Conservation (phyloP, 257 asterid species). For the Petunia axillaris region DNA sequence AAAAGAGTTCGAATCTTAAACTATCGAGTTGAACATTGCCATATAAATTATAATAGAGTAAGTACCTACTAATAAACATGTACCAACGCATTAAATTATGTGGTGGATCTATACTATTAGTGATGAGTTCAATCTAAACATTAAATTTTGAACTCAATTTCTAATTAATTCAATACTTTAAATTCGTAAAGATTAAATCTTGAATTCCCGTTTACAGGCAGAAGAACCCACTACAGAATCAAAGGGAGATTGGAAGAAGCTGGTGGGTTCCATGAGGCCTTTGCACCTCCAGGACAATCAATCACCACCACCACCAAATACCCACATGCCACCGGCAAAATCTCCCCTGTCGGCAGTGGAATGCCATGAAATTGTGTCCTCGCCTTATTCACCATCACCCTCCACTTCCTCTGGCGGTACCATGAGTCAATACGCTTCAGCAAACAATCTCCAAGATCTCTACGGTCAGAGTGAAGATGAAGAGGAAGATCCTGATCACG, state of each 20-base stretch:
- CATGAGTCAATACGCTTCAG: slow-evolving; percentile 49
- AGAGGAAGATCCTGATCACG: slow-evolving; percentile 37
- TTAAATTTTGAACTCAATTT: too few relatives aligned
- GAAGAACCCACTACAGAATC: background rate
- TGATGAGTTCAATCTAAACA: too few relatives aligned
- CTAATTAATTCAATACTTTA: too few relatives aligned
- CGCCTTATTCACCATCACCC: background rate
- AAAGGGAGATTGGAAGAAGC: slow-evolving; percentile 53
- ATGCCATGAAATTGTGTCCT: background rate
- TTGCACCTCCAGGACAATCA: slow-evolving; percentile 55
- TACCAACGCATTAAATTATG: too few relatives aligned
- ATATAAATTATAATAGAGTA: too few relatives aligned
- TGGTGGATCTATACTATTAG: too few relatives aligned
- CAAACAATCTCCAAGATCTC: slow-evolving; percentile 42
- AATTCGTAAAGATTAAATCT: background rate
- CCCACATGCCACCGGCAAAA: background rate
- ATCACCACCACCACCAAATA: slow-evolving; percentile 46
- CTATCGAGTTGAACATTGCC: too few relatives aligned
- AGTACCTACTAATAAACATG: too few relatives aligned
- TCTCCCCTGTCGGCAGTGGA: background rate
- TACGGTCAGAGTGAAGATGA: slow-evolving; percentile 24
- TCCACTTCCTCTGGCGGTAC: slow-evolving; percentile 29
- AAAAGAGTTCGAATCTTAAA: too few relatives aligned
- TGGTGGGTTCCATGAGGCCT: slow-evolving; percentile 79
- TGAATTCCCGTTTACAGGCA: background rate